These are phyloP conservation scores for Bauhinia variegata DNA, from an alignment of 306 rosid genomes.

Conservation along the genomic window DNA sequence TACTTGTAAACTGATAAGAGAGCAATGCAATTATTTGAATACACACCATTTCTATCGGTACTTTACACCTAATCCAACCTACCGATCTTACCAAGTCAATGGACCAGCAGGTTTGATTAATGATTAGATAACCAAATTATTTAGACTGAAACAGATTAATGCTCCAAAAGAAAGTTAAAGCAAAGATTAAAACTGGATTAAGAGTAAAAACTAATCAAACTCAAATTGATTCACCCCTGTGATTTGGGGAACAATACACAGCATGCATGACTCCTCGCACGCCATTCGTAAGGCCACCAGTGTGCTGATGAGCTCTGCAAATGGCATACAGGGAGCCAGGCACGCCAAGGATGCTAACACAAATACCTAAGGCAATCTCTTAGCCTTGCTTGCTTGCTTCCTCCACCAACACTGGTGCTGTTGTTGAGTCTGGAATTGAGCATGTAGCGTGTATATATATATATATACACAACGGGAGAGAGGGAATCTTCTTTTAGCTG, in stretches of 20 bases:
- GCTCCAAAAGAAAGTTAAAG: not conserved
- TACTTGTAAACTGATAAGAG: constrained; percentile 7
- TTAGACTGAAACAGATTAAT: constrained; percentile 9
- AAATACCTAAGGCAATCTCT: constrained; percentile 13
- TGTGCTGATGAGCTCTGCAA: constrained; percentile 71
- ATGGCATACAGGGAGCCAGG: constrained; percentile 99
- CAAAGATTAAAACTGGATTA: constrained; percentile 1
- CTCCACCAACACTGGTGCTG: not conserved
- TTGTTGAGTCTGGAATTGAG: constrained; percentile 20
- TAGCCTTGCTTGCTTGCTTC: constrained; percentile 12
- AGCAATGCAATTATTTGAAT: not conserved
- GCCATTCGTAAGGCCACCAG: constrained; percentile 92
- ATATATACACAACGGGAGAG: constrained; percentile 22
- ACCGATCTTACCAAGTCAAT: constrained; percentile 41
- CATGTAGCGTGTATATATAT: constrained; percentile 18
- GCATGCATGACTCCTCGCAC: constrained; percentile 99
- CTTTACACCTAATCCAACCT: constrained; percentile 28
- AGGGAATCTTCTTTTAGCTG: not conserved
- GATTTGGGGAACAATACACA: constrained; percentile 1
- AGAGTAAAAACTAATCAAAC: constrained; percentile 1
- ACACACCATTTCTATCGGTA: not conserved
- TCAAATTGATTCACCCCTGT: not conserved
- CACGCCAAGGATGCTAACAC: constrained; percentile 42
- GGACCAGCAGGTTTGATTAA: constrained; percentile 12
- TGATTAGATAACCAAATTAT: constrained; percentile 12